phyloP scores from a whole-genome alignment of 371 early-diverging fungal species.

The Mucor velutinosus region DNA sequence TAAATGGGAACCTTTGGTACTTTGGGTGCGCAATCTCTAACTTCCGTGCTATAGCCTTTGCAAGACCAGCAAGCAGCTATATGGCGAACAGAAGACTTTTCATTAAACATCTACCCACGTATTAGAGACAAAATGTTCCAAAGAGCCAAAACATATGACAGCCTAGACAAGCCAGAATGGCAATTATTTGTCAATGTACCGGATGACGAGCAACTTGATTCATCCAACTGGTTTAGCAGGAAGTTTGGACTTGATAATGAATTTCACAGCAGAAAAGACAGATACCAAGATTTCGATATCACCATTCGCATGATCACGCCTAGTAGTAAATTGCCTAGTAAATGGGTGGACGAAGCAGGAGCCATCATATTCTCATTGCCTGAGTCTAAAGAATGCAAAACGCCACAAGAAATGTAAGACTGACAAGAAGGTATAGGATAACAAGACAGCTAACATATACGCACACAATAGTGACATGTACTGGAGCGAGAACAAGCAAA shows the following conservation, averaged over 20 bases:
- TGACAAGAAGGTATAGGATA: background rate
- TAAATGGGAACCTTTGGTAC: background rate
- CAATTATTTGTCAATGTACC: slow-evolving; percentile 30
- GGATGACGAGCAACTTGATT: background rate
- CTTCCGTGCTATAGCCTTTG: background rate
- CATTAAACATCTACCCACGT: slow-evolving; percentile 22
- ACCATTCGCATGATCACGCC: slow-evolving; percentile 22
- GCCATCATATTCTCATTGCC: slow-evolving; percentile 38
- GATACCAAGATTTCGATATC: slow-evolving; percentile 20
- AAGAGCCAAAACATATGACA: background rate
- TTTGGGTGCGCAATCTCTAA: background rate
- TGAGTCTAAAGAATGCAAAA: slow-evolving; percentile 14
- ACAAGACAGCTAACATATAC: background rate
- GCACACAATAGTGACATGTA: slow-evolving; percentile 9
- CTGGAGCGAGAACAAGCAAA: slow-evolving; percentile 26
- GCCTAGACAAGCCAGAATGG: slow-evolving; percentile 15
- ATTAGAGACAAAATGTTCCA: slow-evolving; percentile 13
- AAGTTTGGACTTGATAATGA: slow-evolving; percentile 37
- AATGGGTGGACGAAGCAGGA: slow-evolving; percentile 30
- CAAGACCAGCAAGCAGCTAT: slow-evolving; percentile 12
- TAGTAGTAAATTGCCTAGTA: background rate
- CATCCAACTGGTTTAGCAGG: slow-evolving; percentile 31
- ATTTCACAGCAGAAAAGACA: slow-evolving; percentile 13
- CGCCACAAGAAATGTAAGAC: slow-evolving; percentile 9
- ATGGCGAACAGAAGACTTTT: slow-evolving; percentile 34